Base-by-base conservation (phyloP, 108 stramenopile genomes). In the Cylindrotheca fusiformis region DNA sequence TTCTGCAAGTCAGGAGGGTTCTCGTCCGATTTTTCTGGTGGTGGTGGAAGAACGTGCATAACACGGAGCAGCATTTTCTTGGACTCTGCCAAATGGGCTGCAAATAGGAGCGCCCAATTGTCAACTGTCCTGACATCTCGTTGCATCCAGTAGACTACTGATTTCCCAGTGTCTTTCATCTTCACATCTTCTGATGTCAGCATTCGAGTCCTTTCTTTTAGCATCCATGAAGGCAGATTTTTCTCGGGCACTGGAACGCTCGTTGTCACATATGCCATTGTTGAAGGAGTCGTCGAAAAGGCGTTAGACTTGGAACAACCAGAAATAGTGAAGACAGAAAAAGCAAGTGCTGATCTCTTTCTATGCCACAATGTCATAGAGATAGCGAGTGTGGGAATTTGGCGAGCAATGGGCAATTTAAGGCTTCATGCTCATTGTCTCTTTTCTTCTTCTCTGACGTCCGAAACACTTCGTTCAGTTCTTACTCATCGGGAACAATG, bases 111-210 rank as follows among this genome's bases (percentile, higher is more conserved):
- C 1, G 98, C 98, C 88, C 92, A 97, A 74, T 99, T 99, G 71
- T 99, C 98, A 2, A 72, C 71, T 0, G 87, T 84, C 4, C 99
- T 88, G 65, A 98, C 77, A 62, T 99, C 99, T 1, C 99, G 78
- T 36, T 69, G 74, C 99, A 99, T 99, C 99, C 99, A 99, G 72
- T 97, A 97, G 27, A 98, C 65, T 5, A 99, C 71, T 55, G 55
- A 67, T 20, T 67, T 66, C 2, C 65, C 73, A 32, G 25, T 36
- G 4, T 19, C 21, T 14, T 46, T 51, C 44, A 28, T 65, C 24
- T 61, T 44, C 1, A 44, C 3, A 18, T 24, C 22, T 23, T 58
- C 23, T 8, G 68, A 32, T 1, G 77, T 69, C 21, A 78, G 28
- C 26, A 68, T 44, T 32, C 71, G 65, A 21, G 72, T 69, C n/a